These are phyloP conservation scores for Asterella californica DNA, from an alignment of 225 moss, liverwort and hornwort species.

Conservation along the genomic window DNA sequence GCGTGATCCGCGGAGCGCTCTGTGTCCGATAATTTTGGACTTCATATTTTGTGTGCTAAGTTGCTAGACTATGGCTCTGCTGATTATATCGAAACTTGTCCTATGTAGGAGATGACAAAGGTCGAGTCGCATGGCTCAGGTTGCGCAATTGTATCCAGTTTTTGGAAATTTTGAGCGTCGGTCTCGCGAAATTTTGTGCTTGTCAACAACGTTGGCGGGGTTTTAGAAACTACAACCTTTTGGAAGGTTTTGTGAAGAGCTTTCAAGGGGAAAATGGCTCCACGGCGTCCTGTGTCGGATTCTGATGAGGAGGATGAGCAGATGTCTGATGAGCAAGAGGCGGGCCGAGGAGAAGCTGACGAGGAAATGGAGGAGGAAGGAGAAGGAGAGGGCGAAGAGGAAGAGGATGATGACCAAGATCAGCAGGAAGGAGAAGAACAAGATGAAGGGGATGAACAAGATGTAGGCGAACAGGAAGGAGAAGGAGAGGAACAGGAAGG, in stretches of 20 bases:
- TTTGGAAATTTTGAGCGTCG: neutral
- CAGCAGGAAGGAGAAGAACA: slow-evolving; percentile 34
- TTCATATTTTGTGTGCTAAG: neutral
- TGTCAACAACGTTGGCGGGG: neutral
- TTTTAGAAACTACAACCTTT: neutral
- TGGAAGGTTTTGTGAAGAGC: neutral
- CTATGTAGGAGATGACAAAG: neutral
- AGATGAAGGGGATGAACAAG: slow-evolving; percentile 40
- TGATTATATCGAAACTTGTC: neutral
- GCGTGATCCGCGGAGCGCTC: slow-evolving; percentile 4
- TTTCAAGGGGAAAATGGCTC: slow-evolving; percentile 39
- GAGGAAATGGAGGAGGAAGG: slow-evolving; percentile 80
- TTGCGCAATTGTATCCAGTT: neutral
- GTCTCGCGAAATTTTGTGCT: neutral
- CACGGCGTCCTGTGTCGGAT: slow-evolving; percentile 44
- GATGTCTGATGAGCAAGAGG: slow-evolving; percentile 57
- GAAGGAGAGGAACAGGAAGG: slow-evolving; percentile 44
- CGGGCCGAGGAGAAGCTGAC: slow-evolving; percentile 38
- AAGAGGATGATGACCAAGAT: slow-evolving; percentile 58
- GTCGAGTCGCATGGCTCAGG: neutral
- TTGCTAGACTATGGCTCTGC: neutral
- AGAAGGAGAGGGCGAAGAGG: slow-evolving; percentile 63
- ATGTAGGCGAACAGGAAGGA: slow-evolving; percentile 22
- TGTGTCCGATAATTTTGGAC: neutral
- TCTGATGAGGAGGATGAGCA: slow-evolving; percentile 71